Evolutionary conservation across 1,284 basidiomycete genomes (phyloP).

Genomic region (Cerioporus squamosus): DNA sequence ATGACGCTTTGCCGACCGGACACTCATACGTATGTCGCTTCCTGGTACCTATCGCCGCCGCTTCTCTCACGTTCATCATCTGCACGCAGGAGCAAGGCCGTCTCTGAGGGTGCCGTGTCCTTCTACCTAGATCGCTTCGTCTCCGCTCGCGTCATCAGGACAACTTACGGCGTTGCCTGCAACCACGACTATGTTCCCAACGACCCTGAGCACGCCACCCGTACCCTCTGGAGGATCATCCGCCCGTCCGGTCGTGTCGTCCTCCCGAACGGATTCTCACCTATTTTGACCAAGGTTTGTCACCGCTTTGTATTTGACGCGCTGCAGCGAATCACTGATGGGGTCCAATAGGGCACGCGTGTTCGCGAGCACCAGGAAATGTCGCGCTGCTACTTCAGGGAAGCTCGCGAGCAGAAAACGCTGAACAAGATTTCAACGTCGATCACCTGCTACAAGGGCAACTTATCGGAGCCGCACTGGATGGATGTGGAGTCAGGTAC

Average conservation of each 20-base stretch:
- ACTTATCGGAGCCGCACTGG: constrained; percentile 44
- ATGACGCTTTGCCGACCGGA: constrained; percentile 48
- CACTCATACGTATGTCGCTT: constrained; percentile 32
- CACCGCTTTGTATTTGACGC: too few relatives aligned
- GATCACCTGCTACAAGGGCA: constrained; percentile 50
- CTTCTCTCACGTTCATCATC: not conserved
- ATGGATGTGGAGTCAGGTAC: constrained; percentile 48
- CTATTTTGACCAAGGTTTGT: constrained; percentile 39
- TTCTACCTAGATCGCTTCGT: constrained; percentile 43
- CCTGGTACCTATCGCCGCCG: too few relatives aligned
- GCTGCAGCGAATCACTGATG: not conserved
- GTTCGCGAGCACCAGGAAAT: constrained; percentile 38
- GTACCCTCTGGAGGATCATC: constrained; percentile 25
- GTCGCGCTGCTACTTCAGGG: constrained; percentile 17
- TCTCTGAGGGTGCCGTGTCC: constrained; percentile 41
- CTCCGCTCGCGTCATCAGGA: constrained; percentile 39
- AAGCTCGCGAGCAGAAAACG: constrained; percentile 23
- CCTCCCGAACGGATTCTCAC: constrained; percentile 38
- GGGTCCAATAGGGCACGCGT: constrained; percentile 37
- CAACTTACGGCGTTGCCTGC: constrained; percentile 41
- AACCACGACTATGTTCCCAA: constrained; percentile 32
- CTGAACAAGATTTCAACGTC: constrained; percentile 35
- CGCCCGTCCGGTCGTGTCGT: constrained; percentile 36
- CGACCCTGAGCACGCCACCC: constrained; percentile 37
- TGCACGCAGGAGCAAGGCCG: constrained; percentile 32